Evolutionary conservation across 148 eudicot genomes (phyloP), one percentile per base, ranked within the genome.

Genomic region (Pouteria glomerata): DNA sequence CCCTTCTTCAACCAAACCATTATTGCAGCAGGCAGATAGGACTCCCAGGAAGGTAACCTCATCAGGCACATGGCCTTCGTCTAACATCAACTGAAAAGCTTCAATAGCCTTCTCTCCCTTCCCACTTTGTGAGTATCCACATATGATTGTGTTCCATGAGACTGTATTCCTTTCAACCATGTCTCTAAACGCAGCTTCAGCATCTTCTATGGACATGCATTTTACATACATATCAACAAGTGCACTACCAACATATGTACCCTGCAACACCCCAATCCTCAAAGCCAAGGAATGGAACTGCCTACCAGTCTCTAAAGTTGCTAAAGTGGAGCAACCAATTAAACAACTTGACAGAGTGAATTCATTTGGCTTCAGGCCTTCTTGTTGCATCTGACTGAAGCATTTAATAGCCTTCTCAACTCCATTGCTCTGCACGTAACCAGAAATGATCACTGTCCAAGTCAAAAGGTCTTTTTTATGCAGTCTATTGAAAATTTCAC

Each of bases 11-110:
- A 69, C 61, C 59, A 82, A 79, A 60, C 88, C 83, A 69, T 72
- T 64, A 69, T 82, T 82, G 71, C 85, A 74, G 59, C 88, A 85
- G 3, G 85, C 88, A 59, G 85, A 85, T 37, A 85, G 88, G 34
- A 82, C 45, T 24, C 81, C 85, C 31, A 82, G 41, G 48, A 85
- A 82, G 27, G 88, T 85, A 69, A 82, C 70, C 30, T 59, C 76
- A 72, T 85, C 83, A 27, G 85, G 88, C 35, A 75, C 19, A 15
- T 47, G 39, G 47, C 73, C 72, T 58, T 82, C 66, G 42, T 56
- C 53, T 72, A 82, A 29, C 88, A 85, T 85, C 57, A 21, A 41
- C 21, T 53, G 57, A 73, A 82, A 85, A 23, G 78, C 51, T 63
- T 79, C 59, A 26, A 85, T 71, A 59, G 85, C 85, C 63, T 82